Conservation (phyloP, 1,139 yeast genomes). For the Nadsonia starkeyi-henricii region DNA sequence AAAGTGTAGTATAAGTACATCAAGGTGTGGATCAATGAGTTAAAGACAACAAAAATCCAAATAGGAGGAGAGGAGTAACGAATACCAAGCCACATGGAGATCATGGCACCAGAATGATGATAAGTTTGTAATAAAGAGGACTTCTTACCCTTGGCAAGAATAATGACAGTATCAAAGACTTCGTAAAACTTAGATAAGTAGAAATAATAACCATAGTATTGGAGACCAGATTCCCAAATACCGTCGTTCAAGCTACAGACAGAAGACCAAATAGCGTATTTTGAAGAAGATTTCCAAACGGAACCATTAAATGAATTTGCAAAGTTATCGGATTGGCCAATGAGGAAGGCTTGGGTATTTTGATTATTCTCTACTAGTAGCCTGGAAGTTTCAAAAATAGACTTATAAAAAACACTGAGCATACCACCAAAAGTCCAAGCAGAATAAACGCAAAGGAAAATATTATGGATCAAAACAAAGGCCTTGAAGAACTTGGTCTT, state of each 20-base stretch:
- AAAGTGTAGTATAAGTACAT: slow-evolving; percentile 65
- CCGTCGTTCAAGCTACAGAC: slow-evolving; percentile 52
- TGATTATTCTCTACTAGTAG: slow-evolving; percentile 4
- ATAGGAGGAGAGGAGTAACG: slow-evolving; percentile 62
- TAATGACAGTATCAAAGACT: slow-evolving; percentile 54
- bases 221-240: slow-evolving; percentile 42
- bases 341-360: neutral
- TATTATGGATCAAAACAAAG: slow-evolving; percentile 49
- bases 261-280: slow-evolving; percentile 38
- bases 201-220: slow-evolving; percentile 52
- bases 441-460: slow-evolving; percentile 50
- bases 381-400: slow-evolving; percentile 15
- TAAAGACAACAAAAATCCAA: slow-evolving; percentile 72
- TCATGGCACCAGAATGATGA: slow-evolving; percentile 74
- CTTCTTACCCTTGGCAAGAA: slow-evolving; percentile 55
- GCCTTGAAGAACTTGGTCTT: slow-evolving; percentile 34
- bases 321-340: neutral
- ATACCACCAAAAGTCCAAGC: slow-evolving; percentile 66
- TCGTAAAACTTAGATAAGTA: slow-evolving; percentile 63
- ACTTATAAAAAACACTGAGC: slow-evolving; percentile 34
- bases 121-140: slow-evolving; percentile 58
- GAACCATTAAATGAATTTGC: neutral
- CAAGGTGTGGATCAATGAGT: slow-evolving; percentile 61
- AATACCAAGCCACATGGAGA: slow-evolving; percentile 74
- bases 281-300: neutral